Evolutionary conservation across 495 filamentous ascomycete species (phyloP), one percentile per base, ranked within the genome.

Genomic region (Xylaria palmicola): DNA sequence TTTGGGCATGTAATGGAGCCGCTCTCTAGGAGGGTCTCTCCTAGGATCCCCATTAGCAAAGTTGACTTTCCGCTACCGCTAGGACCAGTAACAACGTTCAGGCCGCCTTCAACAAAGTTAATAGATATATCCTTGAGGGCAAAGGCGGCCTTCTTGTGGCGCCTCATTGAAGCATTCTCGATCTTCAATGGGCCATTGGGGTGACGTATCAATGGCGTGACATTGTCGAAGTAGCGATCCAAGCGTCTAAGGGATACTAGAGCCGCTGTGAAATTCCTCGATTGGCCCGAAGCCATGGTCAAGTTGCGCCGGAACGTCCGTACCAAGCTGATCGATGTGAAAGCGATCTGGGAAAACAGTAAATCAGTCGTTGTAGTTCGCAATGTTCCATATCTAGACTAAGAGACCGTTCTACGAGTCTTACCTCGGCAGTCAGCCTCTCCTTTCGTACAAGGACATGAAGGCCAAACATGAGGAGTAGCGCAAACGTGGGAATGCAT

Each of bases 21-120:
- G 13, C 19, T 59, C 55, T 71, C 79, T 48, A 69, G 79, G 13
- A 85, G 77, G 27, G 74, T 77, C 68, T 90, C 87, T 0, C 87
- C 87, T 1, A 89, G 74, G 9, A 89, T 81, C 0, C 85, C 77
- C 6, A 85, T 72, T 1, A 90, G 76, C 26, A 90, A 77, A 4
- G 87, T 80, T 24, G 79, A 86, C 69, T 90, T 90, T 4, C 87
- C 87, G 20, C 83, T 81, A 0, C 87, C 87, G 9, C 81, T 83
- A 2, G 78, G 76, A 4, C 82, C 82, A 22, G 75, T 78, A 0
- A 85, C 65, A 0, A 84, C 78, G 48, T 82, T 85, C 34, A 85
- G 63, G 1, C 79, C 79, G 12, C 78, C 77, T 20, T 79, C 74
- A 34, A 76, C 74, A 53, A 84, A 85, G 51, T 79, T 66, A 19